Evolutionary conservation across 2,329 filamentous ascomycete species (phyloP), one percentile per base, ranked within the genome.

Genomic region (Fusarium secorum): DNA sequence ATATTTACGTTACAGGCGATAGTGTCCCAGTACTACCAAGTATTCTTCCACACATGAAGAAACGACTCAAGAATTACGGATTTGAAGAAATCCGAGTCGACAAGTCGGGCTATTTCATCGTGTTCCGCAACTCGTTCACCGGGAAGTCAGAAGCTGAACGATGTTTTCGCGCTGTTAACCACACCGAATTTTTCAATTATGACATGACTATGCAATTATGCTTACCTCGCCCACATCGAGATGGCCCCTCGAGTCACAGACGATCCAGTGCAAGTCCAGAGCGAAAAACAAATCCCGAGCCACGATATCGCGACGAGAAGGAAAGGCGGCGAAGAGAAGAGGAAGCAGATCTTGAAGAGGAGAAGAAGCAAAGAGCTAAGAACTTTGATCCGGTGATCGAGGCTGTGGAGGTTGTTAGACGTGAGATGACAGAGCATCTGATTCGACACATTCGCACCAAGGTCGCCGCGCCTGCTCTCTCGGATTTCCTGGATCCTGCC

Each of bases 381-480:
- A 92, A 97, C 78, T 89, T 98, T 71, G 95, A 99, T 79, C 95
- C 96, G n/a, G 93, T 95, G 8, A 83, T 86, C 52, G 95, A 97
- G 77, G 95, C 96, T 36, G 85, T 94, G 41, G 90, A 95, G 67
- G 87, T 93, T 46, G 87, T 98, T 57, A 88, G 91, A 55, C 88
- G 89, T 57, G 95, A 98, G 79, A 85, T 99, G 78, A 90, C 89
- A 64, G 93, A 97, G 78, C 96, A 97, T 79, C 84, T 99, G 38
- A 89, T 98, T 68, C 89, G 92, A 71, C 94, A 98, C 78, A 93
- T 98, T 76, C 94, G 95, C 74, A 92, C 91, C 46, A 92, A 95
- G 75, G 90, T 98, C 51, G 95, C 93, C 13, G 93, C 91, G 11
- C 94, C 94, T 5, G 87, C 90, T 45, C 85, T 99, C 39, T 92